phyloP scores from a whole-genome alignment of 495 filamentous ascomycete genomes.

The Rhizodiscina lignyota region DNA sequence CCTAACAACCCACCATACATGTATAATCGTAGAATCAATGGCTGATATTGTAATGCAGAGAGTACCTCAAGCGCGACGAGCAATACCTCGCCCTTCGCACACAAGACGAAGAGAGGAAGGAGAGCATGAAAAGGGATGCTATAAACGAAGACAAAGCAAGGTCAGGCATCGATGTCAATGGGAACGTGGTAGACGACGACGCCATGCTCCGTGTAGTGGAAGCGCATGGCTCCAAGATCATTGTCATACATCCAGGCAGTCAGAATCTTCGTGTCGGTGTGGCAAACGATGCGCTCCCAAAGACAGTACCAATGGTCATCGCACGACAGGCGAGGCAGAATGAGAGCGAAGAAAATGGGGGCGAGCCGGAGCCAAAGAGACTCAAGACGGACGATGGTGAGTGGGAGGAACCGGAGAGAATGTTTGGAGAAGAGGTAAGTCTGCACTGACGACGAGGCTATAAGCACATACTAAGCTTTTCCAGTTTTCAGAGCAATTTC shows the following conservation, averaged over 20 bases:
- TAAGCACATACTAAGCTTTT: constrained; percentile 4
- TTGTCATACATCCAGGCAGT: constrained; percentile 95
- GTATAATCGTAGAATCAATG: too few species aligned
- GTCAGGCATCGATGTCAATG: constrained; percentile 44
- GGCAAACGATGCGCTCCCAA: constrained; percentile 85
- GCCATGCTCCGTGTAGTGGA: constrained; percentile 19
- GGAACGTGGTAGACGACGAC: constrained; percentile 37
- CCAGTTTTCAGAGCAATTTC: constrained; percentile 60
- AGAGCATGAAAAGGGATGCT: constrained; percentile 62
- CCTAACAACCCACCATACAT: too few species aligned
- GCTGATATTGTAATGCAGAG: too few species aligned
- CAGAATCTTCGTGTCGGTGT: constrained; percentile 89
- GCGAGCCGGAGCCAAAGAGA: constrained; percentile 75
- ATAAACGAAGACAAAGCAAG: constrained; percentile 76
- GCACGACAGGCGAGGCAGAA: constrained; percentile 56
- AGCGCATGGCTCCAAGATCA: constrained; percentile 68
- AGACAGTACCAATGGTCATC: constrained; percentile 84
- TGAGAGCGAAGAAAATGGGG: constrained; percentile 64
- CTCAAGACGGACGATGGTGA: constrained; percentile 51
- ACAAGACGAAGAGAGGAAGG: constrained; percentile 65
- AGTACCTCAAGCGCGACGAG: constrained; percentile 96
- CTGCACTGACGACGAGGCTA: constrained; percentile 2
- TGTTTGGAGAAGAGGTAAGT: constrained; percentile 68
- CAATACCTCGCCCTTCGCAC: constrained; percentile 79
- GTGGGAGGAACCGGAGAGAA: constrained; percentile 47